Evolutionary conservation across 345 rosid genomes (phyloP).

Genomic region (Kernera saxatilis): DNA sequence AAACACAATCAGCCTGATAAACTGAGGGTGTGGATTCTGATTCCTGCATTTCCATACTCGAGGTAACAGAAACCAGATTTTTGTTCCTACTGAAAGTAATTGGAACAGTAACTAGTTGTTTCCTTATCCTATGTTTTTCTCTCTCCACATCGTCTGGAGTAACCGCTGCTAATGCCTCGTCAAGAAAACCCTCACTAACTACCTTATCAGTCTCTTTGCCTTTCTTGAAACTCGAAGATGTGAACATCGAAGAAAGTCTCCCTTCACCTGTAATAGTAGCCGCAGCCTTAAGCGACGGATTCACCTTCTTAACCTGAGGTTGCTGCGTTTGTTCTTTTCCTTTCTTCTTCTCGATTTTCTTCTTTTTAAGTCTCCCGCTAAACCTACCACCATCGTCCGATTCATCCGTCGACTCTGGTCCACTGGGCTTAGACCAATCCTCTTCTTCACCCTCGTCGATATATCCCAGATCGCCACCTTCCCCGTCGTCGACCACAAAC

Average conservation of each 20-base stretch:
- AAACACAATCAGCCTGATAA: conserved; percentile 11
- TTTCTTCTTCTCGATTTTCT: conserved; percentile 49
- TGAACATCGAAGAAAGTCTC: conserved; percentile 75
- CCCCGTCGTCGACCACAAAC: conserved; percentile 78
- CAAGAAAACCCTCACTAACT: conserved; percentile 62
- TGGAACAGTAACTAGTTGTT: conserved; percentile 14
- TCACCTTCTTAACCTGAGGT: conserved; percentile 47
- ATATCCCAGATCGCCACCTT: conserved; percentile 71
- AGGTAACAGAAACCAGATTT: conserved; percentile 5
- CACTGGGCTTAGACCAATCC: conserved; percentile 69
- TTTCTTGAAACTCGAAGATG: conserved; percentile 65
- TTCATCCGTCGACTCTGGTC: conserved; percentile 62
- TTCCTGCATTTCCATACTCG: not conserved
- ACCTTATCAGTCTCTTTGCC: conserved; percentile 56
- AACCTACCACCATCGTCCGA: conserved; percentile 45
- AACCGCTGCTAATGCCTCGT: conserved; percentile 71
- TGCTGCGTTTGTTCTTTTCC: conserved; percentile 24
- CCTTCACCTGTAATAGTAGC: conserved; percentile 86
- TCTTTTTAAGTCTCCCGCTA: conserved; percentile 41
- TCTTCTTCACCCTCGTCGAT: conserved; percentile 86
- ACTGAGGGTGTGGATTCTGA: not conserved
- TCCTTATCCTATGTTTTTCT: conserved; percentile 53
- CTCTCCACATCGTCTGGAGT: conserved; percentile 77
- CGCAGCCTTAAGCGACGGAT: conserved; percentile 60
- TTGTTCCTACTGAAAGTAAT: conserved; percentile 16